Evolutionary conservation across 495 filamentous ascomycete genomes (phyloP), one percentile per base, ranked within the genome.

Genomic region (Xylaria nigripes): DNA sequence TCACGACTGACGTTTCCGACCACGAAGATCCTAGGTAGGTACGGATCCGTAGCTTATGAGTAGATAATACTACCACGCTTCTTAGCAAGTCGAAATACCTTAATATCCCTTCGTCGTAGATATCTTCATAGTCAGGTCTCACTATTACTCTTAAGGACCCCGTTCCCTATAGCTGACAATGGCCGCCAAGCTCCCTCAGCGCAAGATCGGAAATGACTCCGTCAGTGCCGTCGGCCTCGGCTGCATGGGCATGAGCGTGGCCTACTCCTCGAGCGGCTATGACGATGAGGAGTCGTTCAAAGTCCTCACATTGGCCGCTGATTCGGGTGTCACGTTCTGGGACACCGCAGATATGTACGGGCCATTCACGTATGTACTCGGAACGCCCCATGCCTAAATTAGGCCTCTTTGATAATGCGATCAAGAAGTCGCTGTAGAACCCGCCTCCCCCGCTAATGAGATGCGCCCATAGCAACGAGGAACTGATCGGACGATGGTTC

Each of bases 401-500:
- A 34, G 3, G 25, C 9, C 25, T 3, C 16, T 12, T 10, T 4
- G 32, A 10, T 8, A 13, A 29, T 29, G 4, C 25, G 25, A 9
- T 29, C 25, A 9, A 8, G n/a, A n/a, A n/a, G n/a, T n/a, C n/a
- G n/a, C n/a, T n/a, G n/a, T n/a, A n/a, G n/a, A n/a, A n/a, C n/a
- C n/a, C n/a, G n/a, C n/a, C 46, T 2, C 0, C 19, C 10, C 7
- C 1, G 25, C 51, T 73, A 69, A 55, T 61, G 53, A 25, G 70
- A 71, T 50, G 32, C 24, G 44, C 2, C 10, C 21, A 5, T 45
- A 55, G 53, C 45, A 72, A 73, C 53, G 76, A 80, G 52, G 57
- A 65, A 16, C 60, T 80, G 12, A 50, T 80, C 23, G 72, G 75
- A 1, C 61, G 64, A 27, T 80, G 73, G 73, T 77, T 78, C 64